These are phyloP conservation scores for Aspergillus ellipticus DNA, from an alignment of 495 filamentous ascomycete genomes.

Conservation along the genomic window DNA sequence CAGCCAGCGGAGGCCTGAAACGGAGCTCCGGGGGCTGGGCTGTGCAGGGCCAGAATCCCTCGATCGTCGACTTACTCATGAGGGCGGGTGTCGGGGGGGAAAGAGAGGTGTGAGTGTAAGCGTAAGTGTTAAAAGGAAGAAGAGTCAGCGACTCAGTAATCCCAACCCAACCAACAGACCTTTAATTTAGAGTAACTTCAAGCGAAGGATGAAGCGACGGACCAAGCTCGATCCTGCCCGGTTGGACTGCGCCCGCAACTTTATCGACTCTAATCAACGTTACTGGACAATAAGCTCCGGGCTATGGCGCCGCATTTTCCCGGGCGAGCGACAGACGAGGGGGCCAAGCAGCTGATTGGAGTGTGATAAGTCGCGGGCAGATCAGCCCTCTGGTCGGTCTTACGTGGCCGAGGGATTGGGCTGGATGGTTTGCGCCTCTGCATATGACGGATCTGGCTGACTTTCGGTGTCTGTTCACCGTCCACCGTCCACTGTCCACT, in stretches of 20 bases:
- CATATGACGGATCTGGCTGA: conserved; percentile 14
- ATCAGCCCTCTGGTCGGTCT: conserved; percentile 1
- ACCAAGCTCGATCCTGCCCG: conserved; percentile 17
- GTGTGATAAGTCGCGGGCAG: conserved; percentile 2
- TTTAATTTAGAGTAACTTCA: neutral
- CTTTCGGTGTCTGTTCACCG: neutral
- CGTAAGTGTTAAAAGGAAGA: too few relatives aligned
- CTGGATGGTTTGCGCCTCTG: neutral
- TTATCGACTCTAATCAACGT: conserved; percentile 14
- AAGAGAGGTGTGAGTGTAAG: too few relatives aligned
- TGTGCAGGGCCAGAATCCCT: too few relatives aligned
- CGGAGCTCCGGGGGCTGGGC: too few relatives aligned
- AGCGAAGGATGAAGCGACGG: conserved; percentile 2
- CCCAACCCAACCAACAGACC: neutral
- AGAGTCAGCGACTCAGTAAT: too few relatives aligned
- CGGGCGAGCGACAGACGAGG: neutral
- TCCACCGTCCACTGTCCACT: too few relatives aligned
- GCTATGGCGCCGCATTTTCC: neutral
- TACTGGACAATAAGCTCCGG: conserved; percentile 19
- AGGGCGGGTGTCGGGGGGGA: neutral
- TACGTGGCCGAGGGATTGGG: conserved; percentile 13
- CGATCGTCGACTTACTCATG: too few relatives aligned
- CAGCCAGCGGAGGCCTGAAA: too few relatives aligned
- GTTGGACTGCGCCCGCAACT: conserved; percentile 15
- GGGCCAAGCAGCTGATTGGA: neutral